Percentiles rank a stretch among this genome's conserved stretches.
Evolutionary conservation across 2,329 filamentous ascomycete genomes (phyloP).

Genomic region (Bipolaris bicolor): DNA sequence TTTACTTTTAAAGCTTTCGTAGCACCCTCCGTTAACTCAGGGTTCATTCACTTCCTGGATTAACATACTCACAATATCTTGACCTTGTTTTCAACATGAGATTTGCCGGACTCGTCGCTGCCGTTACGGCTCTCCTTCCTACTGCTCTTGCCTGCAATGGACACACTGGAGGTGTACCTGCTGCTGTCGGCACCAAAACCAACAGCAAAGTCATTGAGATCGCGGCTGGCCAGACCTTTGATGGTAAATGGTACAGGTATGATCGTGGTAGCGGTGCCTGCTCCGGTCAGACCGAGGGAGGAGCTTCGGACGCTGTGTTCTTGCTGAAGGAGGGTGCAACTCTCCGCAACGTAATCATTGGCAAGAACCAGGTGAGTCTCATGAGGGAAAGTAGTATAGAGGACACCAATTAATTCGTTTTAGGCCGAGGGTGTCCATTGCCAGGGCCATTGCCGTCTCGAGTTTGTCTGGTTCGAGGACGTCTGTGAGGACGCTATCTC

Average conservation of each 20-base stretch:
- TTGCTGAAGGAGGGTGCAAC: conserved; percentile 57
- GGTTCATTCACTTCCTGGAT: neutral
- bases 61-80: neutral
- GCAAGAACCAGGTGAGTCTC: conserved; percentile 48
- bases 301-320: conserved; percentile 47
- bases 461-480: conserved; percentile 46
- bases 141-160: conserved; percentile 32
- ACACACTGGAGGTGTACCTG: conserved; percentile 34
- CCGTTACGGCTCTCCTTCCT: conserved; percentile 29
- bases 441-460: conserved; percentile 54
- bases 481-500: conserved; percentile 50
- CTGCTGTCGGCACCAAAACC: conserved; percentile 31
- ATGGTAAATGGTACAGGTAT: conserved; percentile 34
- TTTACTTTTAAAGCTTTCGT: neutral
- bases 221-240: conserved; percentile 30
- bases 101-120: conserved; percentile 17
- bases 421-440: conserved; percentile 60
- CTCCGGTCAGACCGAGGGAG: conserved; percentile 28
- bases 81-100: conserved; percentile 21
- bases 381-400: too few relatives aligned
- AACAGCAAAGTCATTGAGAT: conserved; percentile 37
- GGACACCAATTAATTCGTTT: neutral
- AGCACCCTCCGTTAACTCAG: neutral
- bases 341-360: conserved; percentile 61
- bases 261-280: conserved; percentile 37